Evolutionary conservation across 1,139 yeast genomes (phyloP).

Genomic region (Saccharomyces hybrid): DNA sequence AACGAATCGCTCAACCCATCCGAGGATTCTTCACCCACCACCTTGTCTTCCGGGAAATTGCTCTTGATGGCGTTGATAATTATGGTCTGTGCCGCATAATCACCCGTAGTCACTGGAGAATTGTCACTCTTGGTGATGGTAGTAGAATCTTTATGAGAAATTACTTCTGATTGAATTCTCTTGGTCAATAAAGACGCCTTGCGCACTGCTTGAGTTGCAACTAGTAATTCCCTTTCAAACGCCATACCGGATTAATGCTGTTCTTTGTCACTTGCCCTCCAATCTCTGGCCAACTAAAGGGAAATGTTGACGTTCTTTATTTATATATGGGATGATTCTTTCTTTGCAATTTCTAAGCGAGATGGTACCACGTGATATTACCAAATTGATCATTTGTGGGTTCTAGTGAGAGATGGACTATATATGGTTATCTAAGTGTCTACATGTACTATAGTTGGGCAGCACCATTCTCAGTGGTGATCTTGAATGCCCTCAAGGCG

Average conservation of each 20-base stretch:
- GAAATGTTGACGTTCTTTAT: neutral
- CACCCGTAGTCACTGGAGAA: conserved; percentile 96
- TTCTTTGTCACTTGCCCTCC: neutral
- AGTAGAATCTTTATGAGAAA: conserved; percentile 45
- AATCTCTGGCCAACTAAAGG: neutral
- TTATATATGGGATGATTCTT: neutral
- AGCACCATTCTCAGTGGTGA: neutral
- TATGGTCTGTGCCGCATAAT: conserved; percentile 91
- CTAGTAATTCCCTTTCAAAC: conserved; percentile 50
- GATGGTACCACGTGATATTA: neutral
- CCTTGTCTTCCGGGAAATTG: conserved; percentile 74
- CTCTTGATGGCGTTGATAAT: conserved; percentile 73
- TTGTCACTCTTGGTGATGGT: conserved; percentile 79
- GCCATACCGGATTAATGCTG: conserved; percentile 16
- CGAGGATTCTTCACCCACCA: conserved; percentile 94
- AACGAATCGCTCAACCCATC: conserved; percentile 48
- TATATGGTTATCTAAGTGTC: neutral
- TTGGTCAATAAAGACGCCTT: conserved; percentile 77
- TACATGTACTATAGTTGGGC: neutral
- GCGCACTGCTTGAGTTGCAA: conserved; percentile 85
- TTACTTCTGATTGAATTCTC: conserved; percentile 60
- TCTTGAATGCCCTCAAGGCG: neutral
- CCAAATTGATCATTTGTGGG: neutral
- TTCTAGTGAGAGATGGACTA: neutral
- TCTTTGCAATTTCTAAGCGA: neutral